Evolutionary conservation across 192 early-diverging fungal species (phyloP).

Genomic region (Phycomyces nitens): DNA sequence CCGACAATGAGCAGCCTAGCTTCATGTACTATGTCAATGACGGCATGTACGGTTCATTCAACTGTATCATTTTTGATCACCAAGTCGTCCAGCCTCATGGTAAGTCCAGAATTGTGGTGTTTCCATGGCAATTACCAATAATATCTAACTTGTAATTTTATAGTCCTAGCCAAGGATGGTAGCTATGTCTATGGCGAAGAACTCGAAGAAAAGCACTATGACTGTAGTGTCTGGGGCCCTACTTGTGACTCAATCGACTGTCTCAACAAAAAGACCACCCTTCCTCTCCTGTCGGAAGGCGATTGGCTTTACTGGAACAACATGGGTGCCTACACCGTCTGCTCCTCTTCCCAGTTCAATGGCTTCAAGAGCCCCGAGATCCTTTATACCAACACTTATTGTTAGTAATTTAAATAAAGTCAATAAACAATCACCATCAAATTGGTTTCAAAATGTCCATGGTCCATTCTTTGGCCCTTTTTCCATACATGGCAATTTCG

Average conservation of each 20-base stretch:
- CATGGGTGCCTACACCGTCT: conserved; percentile 98
- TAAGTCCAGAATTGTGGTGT: conserved; percentile 45
- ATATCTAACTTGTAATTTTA: no score
- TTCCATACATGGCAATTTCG: no score
- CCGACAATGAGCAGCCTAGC: conserved; percentile 19
- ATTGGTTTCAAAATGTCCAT: no score
- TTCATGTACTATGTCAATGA: conserved; percentile 96
- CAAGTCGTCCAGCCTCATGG: conserved; percentile 68
- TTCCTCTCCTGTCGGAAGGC: conserved; percentile 87
- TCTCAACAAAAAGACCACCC: conserved; percentile 57
- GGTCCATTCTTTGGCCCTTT: no score
- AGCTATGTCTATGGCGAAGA: conserved; percentile 29
- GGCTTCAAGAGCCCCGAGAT: conserved; percentile 83
- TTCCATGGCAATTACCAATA: neutral
- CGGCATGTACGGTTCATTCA: conserved; percentile 97
- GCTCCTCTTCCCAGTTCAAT: conserved; percentile 85
- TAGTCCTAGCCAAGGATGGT: conserved; percentile 24
- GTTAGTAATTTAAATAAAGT: conserved; percentile 8
- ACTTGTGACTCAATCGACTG: conserved; percentile 99
- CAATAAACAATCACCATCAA: no score
- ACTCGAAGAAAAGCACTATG: conserved; percentile 38
- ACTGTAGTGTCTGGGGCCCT: conserved; percentile 90
- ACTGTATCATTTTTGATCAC: conserved; percentile 98
- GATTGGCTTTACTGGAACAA: conserved; percentile 94
- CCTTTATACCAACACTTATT: conserved; percentile 79